Base-by-base conservation (phyloP, 176 grass and related monocot species). In the Oryza glumipatula region DNA sequence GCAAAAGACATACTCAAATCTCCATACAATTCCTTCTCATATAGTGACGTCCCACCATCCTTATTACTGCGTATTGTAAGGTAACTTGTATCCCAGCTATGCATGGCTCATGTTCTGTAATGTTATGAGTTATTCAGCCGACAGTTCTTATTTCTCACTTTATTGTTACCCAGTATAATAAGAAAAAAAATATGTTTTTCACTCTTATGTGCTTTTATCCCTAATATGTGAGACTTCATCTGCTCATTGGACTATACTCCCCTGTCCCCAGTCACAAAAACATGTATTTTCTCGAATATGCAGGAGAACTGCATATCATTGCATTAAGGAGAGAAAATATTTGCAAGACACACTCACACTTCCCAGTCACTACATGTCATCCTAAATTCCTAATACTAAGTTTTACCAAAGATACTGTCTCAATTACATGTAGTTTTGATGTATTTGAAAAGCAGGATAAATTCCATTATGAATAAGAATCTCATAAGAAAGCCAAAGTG, bases 1-100 rank as follows among this genome's bases (percentile, higher is more conserved):
- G 92, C 95, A 70, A 88, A 65, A 80, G 69, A 88, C 33, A 80
- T 74, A 43, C 23, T 46, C 24, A 68, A 63, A 48, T 93, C 85
- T 82, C 91, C 85, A 77, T 98, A 98, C 83, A 88, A 65, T 80
- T 71, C 24, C 70, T 98, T 91, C 85, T 98, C 79, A 33, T 95
- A 95, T 90, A 86, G 74, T 63, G 65, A 87, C 86, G 77, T 93
- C 82, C 84, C 84, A 32, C 26, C 44, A 61, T 88, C 92, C 24
- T 93, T 61, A 84, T 87, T 91, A 89, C 87, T 71, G 21, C 69
- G 85, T 76, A 85, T 93, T 28, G 67, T 93, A 76, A 86, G 95
- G 95, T 98, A 91, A 86, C 9, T 39, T 16, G 7, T 16, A 56
- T 33, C 47, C 69, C 48, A 85, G 26, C 44, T 38, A 54, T 70